Conservation (phyloP, 768 basidiomycete genomes). For the Tulasnella sp. region DNA sequence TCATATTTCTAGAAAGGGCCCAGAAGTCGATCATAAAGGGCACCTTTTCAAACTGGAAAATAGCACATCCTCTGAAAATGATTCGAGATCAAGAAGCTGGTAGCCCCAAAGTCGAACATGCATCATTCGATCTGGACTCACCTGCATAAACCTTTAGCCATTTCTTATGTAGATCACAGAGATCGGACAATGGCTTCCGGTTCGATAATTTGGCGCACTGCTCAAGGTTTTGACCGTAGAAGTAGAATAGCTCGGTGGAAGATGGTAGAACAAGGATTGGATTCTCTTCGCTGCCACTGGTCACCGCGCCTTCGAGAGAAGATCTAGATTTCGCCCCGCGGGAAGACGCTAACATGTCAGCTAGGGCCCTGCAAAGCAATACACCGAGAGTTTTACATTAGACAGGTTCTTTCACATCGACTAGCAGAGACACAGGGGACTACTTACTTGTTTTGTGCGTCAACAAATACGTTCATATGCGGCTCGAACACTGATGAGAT, state of each 20-base stretch:
- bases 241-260: slow-evolving; percentile 94
- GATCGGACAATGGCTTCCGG: slow-evolving; percentile 70
- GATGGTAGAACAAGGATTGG: slow-evolving; percentile 72
- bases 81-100: slow-evolving; percentile 8
- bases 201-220: slow-evolving; percentile 87
- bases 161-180: slow-evolving; percentile 76
- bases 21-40: too few species aligned
- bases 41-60: slow-evolving; percentile 63
- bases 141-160: slow-evolving; percentile 93
- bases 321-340: slow-evolving; percentile 51
- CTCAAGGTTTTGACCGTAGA: slow-evolving; percentile 90
- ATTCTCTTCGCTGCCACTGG: slow-evolving; percentile 37
- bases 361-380: slow-evolving; percentile 48
- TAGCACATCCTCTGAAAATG: slow-evolving; percentile 94
- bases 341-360: slow-evolving; percentile 84
- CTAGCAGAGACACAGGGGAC: neutral
- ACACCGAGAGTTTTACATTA: too few species aligned
- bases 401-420: too few species aligned
- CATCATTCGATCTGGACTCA: slow-evolving; percentile 28
- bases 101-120: slow-evolving; percentile 13
- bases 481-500: slow-evolving; percentile 89
- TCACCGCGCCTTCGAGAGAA: slow-evolving; percentile 46
- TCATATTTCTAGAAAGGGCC: too few species aligned
- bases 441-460: slow-evolving; percentile 86
- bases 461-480: slow-evolving; percentile 86